phyloP scores from a whole-genome alignment of 1,284 basidiomycete genomes.

The Ceraceosorus bombacis region DNA sequence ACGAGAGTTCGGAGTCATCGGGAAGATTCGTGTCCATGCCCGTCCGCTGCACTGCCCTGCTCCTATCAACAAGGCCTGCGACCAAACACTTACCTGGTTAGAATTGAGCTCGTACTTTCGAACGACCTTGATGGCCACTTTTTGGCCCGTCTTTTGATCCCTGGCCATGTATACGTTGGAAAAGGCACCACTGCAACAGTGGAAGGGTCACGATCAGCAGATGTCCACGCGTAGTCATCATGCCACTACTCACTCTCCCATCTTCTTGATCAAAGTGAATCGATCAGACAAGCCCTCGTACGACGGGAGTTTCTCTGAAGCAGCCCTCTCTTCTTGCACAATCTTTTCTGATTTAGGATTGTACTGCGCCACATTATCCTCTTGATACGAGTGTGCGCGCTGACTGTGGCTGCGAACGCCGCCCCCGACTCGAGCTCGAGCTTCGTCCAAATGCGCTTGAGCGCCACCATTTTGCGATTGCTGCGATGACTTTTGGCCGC shows the following conservation, averaged over 20 bases:
- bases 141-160: slow-evolving; percentile 66
- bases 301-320: slow-evolving; percentile 38
- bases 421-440: neutral
- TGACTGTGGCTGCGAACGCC: neutral
- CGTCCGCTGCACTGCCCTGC: no score
- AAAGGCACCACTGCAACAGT: slow-evolving; percentile 65
- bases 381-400: neutral
- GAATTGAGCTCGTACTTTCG: slow-evolving; percentile 92
- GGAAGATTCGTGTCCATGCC: no score
- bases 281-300: slow-evolving; percentile 39
- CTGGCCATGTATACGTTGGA: slow-evolving; percentile 95
- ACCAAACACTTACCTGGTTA: slow-evolving; percentile 69
- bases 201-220: neutral
- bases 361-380: slow-evolving; percentile 20
- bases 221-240: slow-evolving; percentile 49
- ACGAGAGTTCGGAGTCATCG: no score
- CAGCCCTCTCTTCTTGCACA: slow-evolving; percentile 35
- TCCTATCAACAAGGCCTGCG: neutral
- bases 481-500: slow-evolving; percentile 1
- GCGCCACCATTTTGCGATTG: neutral
- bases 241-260: slow-evolving; percentile 36
- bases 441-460: neutral
- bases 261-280: slow-evolving; percentile 38
- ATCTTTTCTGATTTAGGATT: slow-evolving; percentile 32
- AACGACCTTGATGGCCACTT: slow-evolving; percentile 94